Evolutionary conservation across 2,329 filamentous ascomycete species (phyloP).

Genomic region (Colletotrichum tanaceti): DNA sequence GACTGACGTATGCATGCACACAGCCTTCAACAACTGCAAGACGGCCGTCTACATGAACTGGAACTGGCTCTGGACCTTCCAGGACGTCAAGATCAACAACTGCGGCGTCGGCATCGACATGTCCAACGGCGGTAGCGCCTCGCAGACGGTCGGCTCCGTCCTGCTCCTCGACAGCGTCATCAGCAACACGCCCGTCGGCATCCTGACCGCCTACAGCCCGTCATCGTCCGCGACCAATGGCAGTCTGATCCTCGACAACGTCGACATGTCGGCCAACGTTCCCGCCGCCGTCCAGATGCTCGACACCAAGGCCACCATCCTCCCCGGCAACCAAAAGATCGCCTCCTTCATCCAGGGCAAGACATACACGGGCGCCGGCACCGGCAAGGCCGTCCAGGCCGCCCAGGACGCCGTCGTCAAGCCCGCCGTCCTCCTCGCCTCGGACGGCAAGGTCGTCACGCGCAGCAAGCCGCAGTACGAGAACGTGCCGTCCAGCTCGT

Average conservation of each 20-base stretch:
- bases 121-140: conserved; percentile 69
- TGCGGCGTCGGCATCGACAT: conserved; percentile 84
- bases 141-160: conserved; percentile 86
- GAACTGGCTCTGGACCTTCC: conserved; percentile 90
- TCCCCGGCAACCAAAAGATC: conserved; percentile 77
- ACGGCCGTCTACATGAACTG: conserved; percentile 91
- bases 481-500: conserved; percentile 71
- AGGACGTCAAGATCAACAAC: conserved; percentile 79
- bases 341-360: conserved; percentile 83
- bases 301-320: conserved; percentile 67
- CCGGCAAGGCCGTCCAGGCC: conserved; percentile 69
- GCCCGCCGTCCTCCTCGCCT: conserved; percentile 73
- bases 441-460: conserved; percentile 77
- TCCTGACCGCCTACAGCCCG: conserved; percentile 79
- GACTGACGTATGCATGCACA: background rate
- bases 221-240: conserved; percentile 76
- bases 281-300: conserved; percentile 72
- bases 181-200: conserved; percentile 78
- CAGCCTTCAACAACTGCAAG: conserved; percentile 78
- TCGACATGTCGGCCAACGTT: conserved; percentile 79
- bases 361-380: conserved; percentile 66
- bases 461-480: conserved; percentile 92
- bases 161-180: conserved; percentile 85
- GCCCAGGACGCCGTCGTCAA: conserved; percentile 67
- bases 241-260: conserved; percentile 87